Evolutionary conservation across 2,329 filamentous ascomycete species (phyloP), one percentile per base, ranked within the genome.

Genomic region (Fusarium oligoseptatum): DNA sequence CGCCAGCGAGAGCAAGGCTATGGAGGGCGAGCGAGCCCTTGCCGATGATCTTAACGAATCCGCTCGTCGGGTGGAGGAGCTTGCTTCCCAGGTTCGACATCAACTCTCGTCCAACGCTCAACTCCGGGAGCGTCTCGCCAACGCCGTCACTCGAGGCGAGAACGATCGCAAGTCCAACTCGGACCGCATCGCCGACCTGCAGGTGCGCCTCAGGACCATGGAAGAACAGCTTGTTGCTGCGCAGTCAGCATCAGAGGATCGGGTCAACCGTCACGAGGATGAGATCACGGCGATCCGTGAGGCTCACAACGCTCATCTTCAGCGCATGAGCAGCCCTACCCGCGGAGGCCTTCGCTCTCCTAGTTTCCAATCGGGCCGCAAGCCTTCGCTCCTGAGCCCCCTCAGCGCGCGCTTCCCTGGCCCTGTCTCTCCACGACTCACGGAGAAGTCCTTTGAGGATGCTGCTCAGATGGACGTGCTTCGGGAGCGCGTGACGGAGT

Each of bases 221-320:
- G 97, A 98, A 81, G 95, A 98, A 71, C 91, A 93, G 77, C 90
- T 99, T 24, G 88, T 97, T 64, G 85, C 90, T 22, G 95, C 96
- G 2, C 96, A 98, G 82, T 92, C 94, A 66, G 90, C 93, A 22
- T 96, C 95, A 1, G 97, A 99, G 81, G 95, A 96, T 58, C 92
- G 92, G 43, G 91, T 98, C 67, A 86, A 90, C 50, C 92, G 91
- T 58, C 95, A 98, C 80, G 97, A 98, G 82, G 94, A 97, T 41
- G 95, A 98, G 83, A 89, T 98, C 41, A 86, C 90, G 20, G 86
- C 89, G 24, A 85, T 98, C 64, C 92, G 93, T 75, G 94, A 97
- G 66, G 93, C 91, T 68, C 92, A 97, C 79, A 94, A 90, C 80
- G 87, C 88, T 20, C 93, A 97, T 78, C 89, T 98, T 36, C 91